A percentile compares a stretch with the other conserved stretches of the same genome.
Conservation (phyloP, 169 alveolate species). For the Plasmodium vinckei region DNA sequence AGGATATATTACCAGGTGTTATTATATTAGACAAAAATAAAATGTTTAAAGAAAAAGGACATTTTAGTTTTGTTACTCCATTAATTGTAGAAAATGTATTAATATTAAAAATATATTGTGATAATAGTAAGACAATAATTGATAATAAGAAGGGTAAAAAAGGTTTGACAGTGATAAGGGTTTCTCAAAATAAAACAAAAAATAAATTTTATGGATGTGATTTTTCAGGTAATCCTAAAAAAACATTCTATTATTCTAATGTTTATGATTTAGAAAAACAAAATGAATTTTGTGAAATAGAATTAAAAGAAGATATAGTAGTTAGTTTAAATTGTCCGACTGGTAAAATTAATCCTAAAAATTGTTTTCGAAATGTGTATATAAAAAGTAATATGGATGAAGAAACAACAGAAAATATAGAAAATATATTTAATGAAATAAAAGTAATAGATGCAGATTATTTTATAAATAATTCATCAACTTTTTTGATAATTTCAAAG, state of each 20-base stretch:
- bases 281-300: constrained; percentile 28
- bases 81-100: constrained; percentile 35
- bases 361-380: constrained; percentile 53
- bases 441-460: constrained; percentile 32
- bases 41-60: constrained; percentile 32
- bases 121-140: constrained; percentile 24
- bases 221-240: constrained; percentile 43
- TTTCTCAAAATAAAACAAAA: constrained; percentile 15
- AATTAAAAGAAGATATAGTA: constrained; percentile 46
- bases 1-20: constrained; percentile 60
- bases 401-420: constrained; percentile 31
- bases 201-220: constrained; percentile 47
- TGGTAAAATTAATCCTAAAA: constrained; percentile 56
- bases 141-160: constrained; percentile 31
- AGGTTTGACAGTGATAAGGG: constrained; percentile 20
- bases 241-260: constrained; percentile 18
- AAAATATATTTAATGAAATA: constrained; percentile 36
- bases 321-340: constrained; percentile 60
- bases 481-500: constrained; percentile 55
- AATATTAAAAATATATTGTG: constrained; percentile 37
- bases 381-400: constrained; percentile 46
- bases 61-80: constrained; percentile 46
- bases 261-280: constrained; percentile 5
- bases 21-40: constrained; percentile 37
- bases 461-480: constrained; percentile 25